Percentiles rank a stretch among this genome's conserved stretches.
phyloP scores from a whole-genome alignment of 2,329 filamentous ascomycete species.

The Venturia nashicola region DNA sequence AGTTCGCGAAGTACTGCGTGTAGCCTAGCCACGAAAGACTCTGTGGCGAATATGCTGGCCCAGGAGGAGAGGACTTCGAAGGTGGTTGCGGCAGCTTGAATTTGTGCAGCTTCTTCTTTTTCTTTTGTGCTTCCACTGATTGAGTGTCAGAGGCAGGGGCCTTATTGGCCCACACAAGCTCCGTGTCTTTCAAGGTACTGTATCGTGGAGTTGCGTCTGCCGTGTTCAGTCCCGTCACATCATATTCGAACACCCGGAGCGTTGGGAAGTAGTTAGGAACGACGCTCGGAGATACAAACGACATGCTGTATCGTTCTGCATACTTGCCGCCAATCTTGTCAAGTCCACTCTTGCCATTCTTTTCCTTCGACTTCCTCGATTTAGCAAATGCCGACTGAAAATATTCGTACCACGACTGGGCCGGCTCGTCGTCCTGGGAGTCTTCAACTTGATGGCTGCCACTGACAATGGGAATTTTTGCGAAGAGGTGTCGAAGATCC shows the following conservation, averaged over 20 bases:
- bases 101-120: slow-evolving; percentile 41
- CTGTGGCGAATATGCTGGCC: slow-evolving; percentile 83
- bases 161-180: neutral
- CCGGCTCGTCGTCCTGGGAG: slow-evolving; percentile 16
- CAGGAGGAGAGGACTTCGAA: slow-evolving; percentile 58
- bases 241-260: slow-evolving; percentile 86
- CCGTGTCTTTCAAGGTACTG: slow-evolving; percentile 10
- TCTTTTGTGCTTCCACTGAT: slow-evolving; percentile 36
- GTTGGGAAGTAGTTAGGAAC: slow-evolving; percentile 90
- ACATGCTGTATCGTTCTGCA: slow-evolving; percentile 74
- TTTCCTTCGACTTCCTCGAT: slow-evolving; percentile 34
- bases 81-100: slow-evolving; percentile 55
- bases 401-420: slow-evolving; percentile 7
- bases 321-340: slow-evolving; percentile 65
- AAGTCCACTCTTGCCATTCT: slow-evolving; percentile 38
- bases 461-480: slow-evolving; percentile 52
- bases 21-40: slow-evolving; percentile 67
- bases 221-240: slow-evolving; percentile 55
- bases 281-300: slow-evolving; percentile 72
- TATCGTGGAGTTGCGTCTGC: slow-evolving; percentile 1
- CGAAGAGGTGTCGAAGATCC: slow-evolving; percentile 68
- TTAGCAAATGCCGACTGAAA: neutral
- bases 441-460: slow-evolving; percentile 12
- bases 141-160: slow-evolving; percentile 27
- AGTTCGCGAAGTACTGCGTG: slow-evolving; percentile 85